These are phyloP conservation scores for Naganishia vaughanmartiniae DNA, from an alignment of 768 basidiomycete genomes.

Conservation along the genomic window DNA sequence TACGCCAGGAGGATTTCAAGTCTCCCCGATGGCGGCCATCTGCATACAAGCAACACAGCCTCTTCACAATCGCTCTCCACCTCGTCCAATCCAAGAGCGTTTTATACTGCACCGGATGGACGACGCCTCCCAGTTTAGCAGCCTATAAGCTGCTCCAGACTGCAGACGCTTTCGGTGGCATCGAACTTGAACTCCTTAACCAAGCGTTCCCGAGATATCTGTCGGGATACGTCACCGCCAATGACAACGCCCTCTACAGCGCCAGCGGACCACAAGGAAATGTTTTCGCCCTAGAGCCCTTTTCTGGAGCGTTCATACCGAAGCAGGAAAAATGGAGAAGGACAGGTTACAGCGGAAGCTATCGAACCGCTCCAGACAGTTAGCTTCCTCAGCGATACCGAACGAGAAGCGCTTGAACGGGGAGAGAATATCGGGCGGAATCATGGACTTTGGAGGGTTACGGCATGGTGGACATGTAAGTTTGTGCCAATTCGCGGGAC, in stretches of 20 bases:
- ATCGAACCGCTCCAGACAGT: constrained; percentile 24
- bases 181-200: constrained; percentile 25
- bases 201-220: constrained; percentile 33
- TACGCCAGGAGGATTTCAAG: too few relatives aligned
- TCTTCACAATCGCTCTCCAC: too few relatives aligned
- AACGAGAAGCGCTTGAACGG: constrained; percentile 20
- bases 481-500: too few relatives aligned
- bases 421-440: constrained; percentile 6
- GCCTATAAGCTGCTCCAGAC: constrained; percentile 31
- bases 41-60: too few relatives aligned
- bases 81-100: constrained; percentile 10
- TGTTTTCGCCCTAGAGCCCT: constrained; percentile 33
- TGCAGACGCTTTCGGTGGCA: not conserved
- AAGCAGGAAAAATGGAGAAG: not conserved
- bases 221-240: constrained; percentile 43
- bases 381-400: constrained; percentile 20
- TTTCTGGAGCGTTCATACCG: constrained; percentile 31
- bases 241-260: constrained; percentile 33
- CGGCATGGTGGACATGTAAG: constrained; percentile 40
- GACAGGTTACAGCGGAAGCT: too few relatives aligned
- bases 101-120: constrained; percentile 43
- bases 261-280: constrained; percentile 44
- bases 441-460: constrained; percentile 44
- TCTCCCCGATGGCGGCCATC: too few relatives aligned
- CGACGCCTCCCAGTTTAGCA: constrained; percentile 36